These are phyloP conservation scores for Xylaria polymorpha DNA, from an alignment of 2,329 filamentous ascomycete species.

Conservation along the genomic window DNA sequence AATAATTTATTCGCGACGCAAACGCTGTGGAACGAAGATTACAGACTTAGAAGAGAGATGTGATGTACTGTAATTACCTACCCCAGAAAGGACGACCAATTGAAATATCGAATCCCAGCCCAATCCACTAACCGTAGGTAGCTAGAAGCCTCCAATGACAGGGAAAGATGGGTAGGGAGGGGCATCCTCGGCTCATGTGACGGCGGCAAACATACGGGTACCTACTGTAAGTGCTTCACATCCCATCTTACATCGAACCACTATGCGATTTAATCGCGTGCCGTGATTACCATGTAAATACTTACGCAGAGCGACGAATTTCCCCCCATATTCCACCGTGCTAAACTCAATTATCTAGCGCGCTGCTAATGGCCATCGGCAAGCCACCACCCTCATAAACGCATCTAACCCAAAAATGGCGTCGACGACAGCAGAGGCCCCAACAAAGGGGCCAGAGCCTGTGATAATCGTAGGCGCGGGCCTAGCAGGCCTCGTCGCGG, in stretches of 20 bases:
- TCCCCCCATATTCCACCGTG: not conserved
- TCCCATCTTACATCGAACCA: conserved; percentile 27
- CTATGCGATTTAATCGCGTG: not conserved
- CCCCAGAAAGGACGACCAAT: not conserved
- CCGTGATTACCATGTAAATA: not conserved
- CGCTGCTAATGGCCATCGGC: not conserved
- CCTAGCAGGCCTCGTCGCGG: conserved; percentile 69
- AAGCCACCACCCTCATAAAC: not conserved
- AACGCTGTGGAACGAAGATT: not conserved
- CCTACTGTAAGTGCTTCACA: not conserved
- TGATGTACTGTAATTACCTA: not conserved
- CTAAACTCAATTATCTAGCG: not conserved
- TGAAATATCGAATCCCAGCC: not conserved
- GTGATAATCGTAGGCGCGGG: conserved; percentile 69
- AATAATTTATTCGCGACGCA: not conserved
- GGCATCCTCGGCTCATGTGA: conserved; percentile 17
- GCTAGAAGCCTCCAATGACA: not conserved
- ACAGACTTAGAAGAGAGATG: not conserved
- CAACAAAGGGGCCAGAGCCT: conserved; percentile 45
- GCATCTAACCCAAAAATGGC: conserved; percentile 15
- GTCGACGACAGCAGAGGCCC: conserved; percentile 10
- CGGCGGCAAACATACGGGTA: not conserved
- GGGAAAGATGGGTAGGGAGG: not conserved
- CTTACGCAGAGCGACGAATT: too few species aligned
- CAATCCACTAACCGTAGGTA: too few species aligned